Base-by-base conservation (phyloP, 257 asterid species). In the Solanum dulcamara region DNA sequence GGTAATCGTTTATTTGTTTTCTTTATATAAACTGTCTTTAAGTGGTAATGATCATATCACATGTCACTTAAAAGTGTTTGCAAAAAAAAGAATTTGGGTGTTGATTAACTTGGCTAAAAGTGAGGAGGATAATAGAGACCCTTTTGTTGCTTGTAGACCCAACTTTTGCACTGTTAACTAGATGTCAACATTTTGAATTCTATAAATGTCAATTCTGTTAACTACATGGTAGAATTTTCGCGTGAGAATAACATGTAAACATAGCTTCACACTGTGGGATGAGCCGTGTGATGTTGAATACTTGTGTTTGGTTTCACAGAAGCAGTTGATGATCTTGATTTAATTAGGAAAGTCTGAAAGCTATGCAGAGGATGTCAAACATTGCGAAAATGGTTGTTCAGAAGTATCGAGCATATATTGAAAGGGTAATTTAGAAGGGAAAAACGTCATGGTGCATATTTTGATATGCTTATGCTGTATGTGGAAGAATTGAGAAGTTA, bases 1-100 rank as follows among this genome's bases (percentile, higher is more conserved):
- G 96, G 98, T 95, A 85, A 55, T 75, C 20, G 80, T 22, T 20
- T 71, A n/a, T 7, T 33, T 9, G 48, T 70, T 10, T 26, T 22
- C 5, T 24, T 53, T 75, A 42, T 75, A 24, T 9, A 8, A 4
- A 14, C 37, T 24, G 59, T 74, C 37, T 74, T 74, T 10, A 24
- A 42, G 59, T 74, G 7, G 59, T 42, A 44, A 44, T 8, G 60
- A 44, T 44, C 40, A 26, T 44, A 26, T 68, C 38, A 74, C 7
- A 18, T 33, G 26, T 33, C 46, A 68, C 77, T 68, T 68, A 4
- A 7, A 32, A 72, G 53, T 38, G 2, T 1, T 38, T 12, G 53
- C 51, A 22, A 38, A n/a, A 71, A 33, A 71, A 72, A 71, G 80
- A 5, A 71, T 10, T 71, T 72, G 38, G 35, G 81, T 15, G 38